Evolutionary conservation across 176 grass and related monocot species (phyloP).

Genomic region (Metroxylon sagu): DNA sequence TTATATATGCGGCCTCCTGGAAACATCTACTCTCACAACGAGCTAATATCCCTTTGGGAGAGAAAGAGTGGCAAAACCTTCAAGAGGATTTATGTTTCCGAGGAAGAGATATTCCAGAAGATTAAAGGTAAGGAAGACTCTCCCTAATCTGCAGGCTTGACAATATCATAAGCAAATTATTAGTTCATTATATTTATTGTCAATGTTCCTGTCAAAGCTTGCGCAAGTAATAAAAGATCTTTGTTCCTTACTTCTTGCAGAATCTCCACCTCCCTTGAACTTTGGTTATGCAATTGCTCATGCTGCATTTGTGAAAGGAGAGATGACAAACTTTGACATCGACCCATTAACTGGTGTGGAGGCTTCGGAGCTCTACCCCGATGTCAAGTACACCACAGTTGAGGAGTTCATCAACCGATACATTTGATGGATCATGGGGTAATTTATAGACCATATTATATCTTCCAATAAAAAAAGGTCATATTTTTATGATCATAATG

Average conservation of each 20-base stretch:
- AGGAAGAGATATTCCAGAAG: constrained; percentile 1
- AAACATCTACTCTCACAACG: constrained; percentile 27
- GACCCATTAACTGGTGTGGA: constrained; percentile 52
- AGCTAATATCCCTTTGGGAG: constrained; percentile 36
- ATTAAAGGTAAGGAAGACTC: constrained; percentile 1
- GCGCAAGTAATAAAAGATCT: too few species aligned
- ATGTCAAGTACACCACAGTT: constrained; percentile 50
- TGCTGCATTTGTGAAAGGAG: constrained; percentile 30
- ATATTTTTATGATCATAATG: too few species aligned
- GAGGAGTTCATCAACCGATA: too few species aligned
- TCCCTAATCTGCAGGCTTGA: too few species aligned
- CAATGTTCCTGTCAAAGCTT: too few species aligned
- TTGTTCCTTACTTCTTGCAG: too few species aligned
- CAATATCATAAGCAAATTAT: too few species aligned
- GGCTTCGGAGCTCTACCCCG: constrained; percentile 50
- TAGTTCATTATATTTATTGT: too few species aligned
- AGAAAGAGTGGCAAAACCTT: constrained; percentile 20
- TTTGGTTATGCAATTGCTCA: constrained; percentile 30
- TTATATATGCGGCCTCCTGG: constrained; percentile 21
- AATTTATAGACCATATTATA: too few species aligned
- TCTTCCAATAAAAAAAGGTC: too few species aligned
- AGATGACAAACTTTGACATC: constrained; percentile 36
- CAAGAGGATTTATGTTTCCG: constrained; percentile 20
- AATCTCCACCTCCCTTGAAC: constrained; percentile 7
- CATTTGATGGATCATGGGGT: too few species aligned